Percentiles rank a stretch among this genome's conserved stretches.
phyloP scores from a whole-genome alignment of 352 stramenopile genomes.

The Peronosclerospora sorghi region DNA sequence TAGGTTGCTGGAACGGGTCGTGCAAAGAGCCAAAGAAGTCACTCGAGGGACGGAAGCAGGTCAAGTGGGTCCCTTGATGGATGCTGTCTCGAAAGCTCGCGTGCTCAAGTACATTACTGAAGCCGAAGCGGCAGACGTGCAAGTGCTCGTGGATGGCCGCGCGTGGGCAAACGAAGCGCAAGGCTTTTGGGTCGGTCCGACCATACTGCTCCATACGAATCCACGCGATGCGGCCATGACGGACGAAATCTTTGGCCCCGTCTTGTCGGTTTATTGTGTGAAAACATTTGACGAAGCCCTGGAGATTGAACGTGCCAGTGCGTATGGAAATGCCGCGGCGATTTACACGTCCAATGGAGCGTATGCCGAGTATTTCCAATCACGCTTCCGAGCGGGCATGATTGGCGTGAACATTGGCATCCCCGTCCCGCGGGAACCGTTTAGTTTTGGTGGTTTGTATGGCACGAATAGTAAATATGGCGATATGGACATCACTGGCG shows the following conservation, averaged over 20 bases:
- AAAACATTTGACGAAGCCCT: slow-evolving; percentile 89
- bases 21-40: slow-evolving; percentile 82
- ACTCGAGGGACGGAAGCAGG: slow-evolving; percentile 83
- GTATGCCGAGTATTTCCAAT: slow-evolving; percentile 90
- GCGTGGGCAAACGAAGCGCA: slow-evolving; percentile 47
- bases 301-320: slow-evolving; percentile 92
- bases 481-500: slow-evolving; percentile 97
- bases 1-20: slow-evolving; percentile 76
- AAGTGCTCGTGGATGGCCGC: slow-evolving; percentile 90
- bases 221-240: slow-evolving; percentile 80
- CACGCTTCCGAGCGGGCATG: slow-evolving; percentile 87
- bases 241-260: slow-evolving; percentile 96
- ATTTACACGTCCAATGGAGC: slow-evolving; percentile 93
- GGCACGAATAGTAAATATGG: slow-evolving; percentile 95
- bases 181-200: slow-evolving; percentile 91
- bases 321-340: slow-evolving; percentile 94
- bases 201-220: slow-evolving; percentile 88
- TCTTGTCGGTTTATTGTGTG: slow-evolving; percentile 87
- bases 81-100: slow-evolving; percentile 79
- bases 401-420: slow-evolving; percentile 96
- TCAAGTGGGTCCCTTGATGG: slow-evolving; percentile 93
- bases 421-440: slow-evolving; percentile 90
- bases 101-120: slow-evolving; percentile 93
- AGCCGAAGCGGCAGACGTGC: slow-evolving; percentile 65
- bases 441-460: slow-evolving; percentile 96